A percentile compares a stretch with the other conserved stretches of the same genome.
These are phyloP conservation scores for Erysimum pusillum DNA, from an alignment of 441 rosid genomes.

Conservation along the genomic window DNA sequence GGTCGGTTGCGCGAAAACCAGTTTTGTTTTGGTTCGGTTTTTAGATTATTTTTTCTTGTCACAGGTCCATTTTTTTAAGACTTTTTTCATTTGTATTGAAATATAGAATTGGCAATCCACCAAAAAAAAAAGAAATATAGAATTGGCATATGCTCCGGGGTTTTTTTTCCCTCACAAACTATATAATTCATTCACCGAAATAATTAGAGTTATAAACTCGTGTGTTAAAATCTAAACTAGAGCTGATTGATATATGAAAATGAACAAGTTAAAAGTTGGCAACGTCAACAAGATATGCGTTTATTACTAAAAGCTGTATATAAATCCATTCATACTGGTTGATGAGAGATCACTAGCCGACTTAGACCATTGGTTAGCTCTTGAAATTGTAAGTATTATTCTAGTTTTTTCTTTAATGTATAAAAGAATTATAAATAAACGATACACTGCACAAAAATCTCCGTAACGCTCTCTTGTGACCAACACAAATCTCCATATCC, in stretches of 20 bases:
- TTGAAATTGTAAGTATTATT: neutral
- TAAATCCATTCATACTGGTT: neutral
- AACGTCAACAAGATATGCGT: neutral
- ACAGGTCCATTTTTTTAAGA: no score
- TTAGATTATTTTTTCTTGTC: no score
- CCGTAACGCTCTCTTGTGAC: slow-evolving; percentile 24
- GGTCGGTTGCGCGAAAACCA: neutral
- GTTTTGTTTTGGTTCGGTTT: no score
- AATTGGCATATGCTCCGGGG: no score
- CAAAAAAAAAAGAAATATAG: no score
- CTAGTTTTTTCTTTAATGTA: neutral
- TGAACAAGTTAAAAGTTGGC: neutral
- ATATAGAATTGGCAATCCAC: no score
- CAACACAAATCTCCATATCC: slow-evolving; percentile 36
- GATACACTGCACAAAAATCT: slow-evolving; percentile 33
- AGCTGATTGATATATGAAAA: neutral
- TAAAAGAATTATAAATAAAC: neutral
- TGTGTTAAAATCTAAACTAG: neutral
- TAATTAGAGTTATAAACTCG: no score
- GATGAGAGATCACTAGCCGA: neutral
- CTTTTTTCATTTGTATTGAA: no score
- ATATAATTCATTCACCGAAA: no score
- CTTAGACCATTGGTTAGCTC: neutral
- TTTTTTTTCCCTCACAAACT: no score
- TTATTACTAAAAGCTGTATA: neutral